Evolutionary conservation across 1,139 yeast species (phyloP), one percentile per base, ranked within the genome.

Genomic region (Lizanozyma gosingica): DNA sequence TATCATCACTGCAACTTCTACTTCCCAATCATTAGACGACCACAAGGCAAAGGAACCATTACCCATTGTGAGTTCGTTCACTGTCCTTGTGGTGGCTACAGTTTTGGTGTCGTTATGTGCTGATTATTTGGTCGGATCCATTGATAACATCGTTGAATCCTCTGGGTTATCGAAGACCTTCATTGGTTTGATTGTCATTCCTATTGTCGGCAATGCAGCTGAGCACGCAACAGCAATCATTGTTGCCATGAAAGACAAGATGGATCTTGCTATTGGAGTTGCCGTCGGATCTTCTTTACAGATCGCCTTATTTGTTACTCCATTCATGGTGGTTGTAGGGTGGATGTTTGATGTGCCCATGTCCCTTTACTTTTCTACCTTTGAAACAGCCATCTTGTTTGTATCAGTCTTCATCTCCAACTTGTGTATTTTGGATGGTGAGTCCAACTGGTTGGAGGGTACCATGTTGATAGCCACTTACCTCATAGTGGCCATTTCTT

Each of bases 131-230:
- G 98, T 92, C 42, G 94, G 90, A 33, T 82, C 96, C 27, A 92
- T 92, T 53, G 97, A 92, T 63, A 82, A 76, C 45, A 79, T 92
- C 47, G 98, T 92, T 35, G 84, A 70, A 46, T 65, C 78, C 35
- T 78, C 95, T 2, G 96, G 96, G 3, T 71, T 92, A 47, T 84
- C 95, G 39, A 92, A 90, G 71, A 90, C 97, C 0, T 92, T 92
- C 55, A 87, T 92, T 52, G 98, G 98, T 60, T 71, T 92, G 50
- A 83, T 92, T 52, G 79, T 92, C 39, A 81, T 92, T 47, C 98
- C 98, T 38, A 90, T 94, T 47, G 97, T 92, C 27, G 98, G 98
- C 43, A 92, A 92, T 55, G 98, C 98, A 2, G 97, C 98, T 14
- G 98, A 92, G 63, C 98, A 92, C 60, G 97, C 86, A 39, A 92